Evolutionary conservation across 164 flowering plant species (phyloP), one percentile per base, ranked within the genome.

Genomic region (Piper longum): DNA sequence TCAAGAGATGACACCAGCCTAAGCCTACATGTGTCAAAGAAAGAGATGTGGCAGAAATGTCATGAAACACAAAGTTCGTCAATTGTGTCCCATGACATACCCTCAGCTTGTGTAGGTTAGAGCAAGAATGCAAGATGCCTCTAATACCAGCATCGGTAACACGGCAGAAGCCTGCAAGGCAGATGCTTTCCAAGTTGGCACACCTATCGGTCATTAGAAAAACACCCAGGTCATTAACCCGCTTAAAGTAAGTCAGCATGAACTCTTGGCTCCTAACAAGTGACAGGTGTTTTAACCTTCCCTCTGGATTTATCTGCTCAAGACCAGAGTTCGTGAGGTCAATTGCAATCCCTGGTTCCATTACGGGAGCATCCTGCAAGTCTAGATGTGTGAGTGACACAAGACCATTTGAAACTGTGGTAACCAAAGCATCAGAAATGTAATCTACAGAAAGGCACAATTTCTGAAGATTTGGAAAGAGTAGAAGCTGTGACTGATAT

Each of bases 121-220:
- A 66, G 81, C 93, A 93, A 3, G 97, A 80, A 71, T 90, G 97
- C 73, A 93, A 65, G 66, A 93, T 77, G 43, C 96, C 85, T 71
- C 83, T 83, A 73, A 86, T 86, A 48, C 97, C 99, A 4, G 97
- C 72, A 76, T 93, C 99, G 4, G 97, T 90, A 43, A 93, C 96
- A 56, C 86, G 95, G 60, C 87, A 88, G 72, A 93, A 93, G 61
- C 99, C 97, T 63, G 91, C 97, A 60, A 93, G 95, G 74, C 68
- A 85, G 57, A 93, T 88, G 65, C 92, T 88, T 76, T 90, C 96
- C 76, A 90, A 78, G 43, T 65, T 72, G 40, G 84, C 74, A 71
- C 99, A 86, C 45, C 71, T 83, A 66, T 90, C 92, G 66, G 92
- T 95, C 95, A 93, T 81, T 40, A 90, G 71, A 60, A 93, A 92